A percentile compares a stretch with the other conserved stretches of the same genome.
phyloP scores from a whole-genome alignment of 371 early-diverging fungal species.

The Blakeslea trispora region DNA sequence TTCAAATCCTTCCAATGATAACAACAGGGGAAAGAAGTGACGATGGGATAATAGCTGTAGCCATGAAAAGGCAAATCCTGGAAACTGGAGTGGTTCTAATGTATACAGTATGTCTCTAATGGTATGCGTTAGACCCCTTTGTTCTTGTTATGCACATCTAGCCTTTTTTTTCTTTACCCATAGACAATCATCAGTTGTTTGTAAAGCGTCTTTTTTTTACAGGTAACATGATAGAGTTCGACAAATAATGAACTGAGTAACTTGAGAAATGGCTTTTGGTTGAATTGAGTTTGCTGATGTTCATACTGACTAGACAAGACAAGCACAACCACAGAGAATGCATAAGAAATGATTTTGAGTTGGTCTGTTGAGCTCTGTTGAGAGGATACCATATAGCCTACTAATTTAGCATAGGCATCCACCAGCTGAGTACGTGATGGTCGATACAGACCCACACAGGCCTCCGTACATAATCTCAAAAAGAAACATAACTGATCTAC shows the following conservation, averaged over 20 bases:
- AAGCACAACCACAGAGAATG: constrained; percentile 81
- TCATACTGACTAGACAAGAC: constrained; percentile 86
- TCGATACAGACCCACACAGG: constrained; percentile 32
- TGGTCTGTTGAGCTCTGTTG: constrained; percentile 50
- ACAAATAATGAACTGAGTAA: constrained; percentile 80
- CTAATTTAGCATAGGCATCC: constrained; percentile 81
- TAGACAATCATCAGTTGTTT: constrained; percentile 30
- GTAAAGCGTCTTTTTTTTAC: constrained; percentile 38
- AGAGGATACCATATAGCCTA: constrained; percentile 66
- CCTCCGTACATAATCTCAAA: constrained; percentile 39
- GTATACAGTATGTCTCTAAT: constrained; percentile 80
- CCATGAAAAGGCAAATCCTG: constrained; percentile 97
- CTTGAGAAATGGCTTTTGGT: constrained; percentile 90
- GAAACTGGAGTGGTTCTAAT: constrained; percentile 82
- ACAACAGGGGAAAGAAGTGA: constrained; percentile 82
- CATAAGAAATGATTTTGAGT: constrained; percentile 69
- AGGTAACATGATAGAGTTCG: constrained; percentile 63
- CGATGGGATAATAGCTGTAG: constrained; percentile 91
- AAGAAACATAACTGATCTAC: constrained; percentile 35
- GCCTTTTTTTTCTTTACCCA: no score
- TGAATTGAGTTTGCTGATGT: constrained; percentile 71
- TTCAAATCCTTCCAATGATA: constrained; percentile 12
- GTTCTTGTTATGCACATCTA: no score
- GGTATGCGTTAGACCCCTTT: neutral
- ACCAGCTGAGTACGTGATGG: constrained; percentile 47